Percentiles rank a stretch among this genome's conserved stretches.
phyloP scores from a whole-genome alignment of 176 grass and related monocot species.

The Chrysopogon serrulatus region DNA sequence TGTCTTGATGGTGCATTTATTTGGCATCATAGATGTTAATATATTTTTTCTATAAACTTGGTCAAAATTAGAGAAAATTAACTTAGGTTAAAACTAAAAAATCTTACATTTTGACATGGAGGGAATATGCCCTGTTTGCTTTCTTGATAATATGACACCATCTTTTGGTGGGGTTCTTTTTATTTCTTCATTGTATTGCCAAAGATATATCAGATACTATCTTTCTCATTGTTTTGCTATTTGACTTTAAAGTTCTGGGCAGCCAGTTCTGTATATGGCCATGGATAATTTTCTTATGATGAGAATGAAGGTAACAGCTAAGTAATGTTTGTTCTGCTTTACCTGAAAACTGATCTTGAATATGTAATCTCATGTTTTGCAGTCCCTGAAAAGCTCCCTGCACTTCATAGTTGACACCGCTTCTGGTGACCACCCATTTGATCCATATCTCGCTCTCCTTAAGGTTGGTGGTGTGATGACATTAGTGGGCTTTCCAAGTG shows the following conservation, averaged over 20 bases:
- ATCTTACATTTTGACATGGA: background rate
- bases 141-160: background rate
- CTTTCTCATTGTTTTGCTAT: background rate
- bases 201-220: background rate
- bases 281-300: background rate
- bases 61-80: background rate
- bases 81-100: background rate
- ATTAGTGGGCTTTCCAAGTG: conserved; percentile 52
- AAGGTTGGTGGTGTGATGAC: conserved; percentile 59
- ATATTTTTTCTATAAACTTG: background rate
- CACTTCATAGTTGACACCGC: conserved; percentile 78
- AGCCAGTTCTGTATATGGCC: background rate
- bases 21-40: background rate
- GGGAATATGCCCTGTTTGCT: background rate
- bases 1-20: background rate
- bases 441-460: conserved; percentile 64
- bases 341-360: background rate
- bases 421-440: conserved; percentile 72
- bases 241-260: background rate
- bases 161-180: background rate
- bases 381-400: conserved; percentile 55
- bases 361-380: conserved; percentile 19
- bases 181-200: background rate
- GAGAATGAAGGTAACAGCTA: background rate
- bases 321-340: background rate